Base-by-base conservation (phyloP, 176 grass and related monocot genomes). In the Carex parvula region DNA sequence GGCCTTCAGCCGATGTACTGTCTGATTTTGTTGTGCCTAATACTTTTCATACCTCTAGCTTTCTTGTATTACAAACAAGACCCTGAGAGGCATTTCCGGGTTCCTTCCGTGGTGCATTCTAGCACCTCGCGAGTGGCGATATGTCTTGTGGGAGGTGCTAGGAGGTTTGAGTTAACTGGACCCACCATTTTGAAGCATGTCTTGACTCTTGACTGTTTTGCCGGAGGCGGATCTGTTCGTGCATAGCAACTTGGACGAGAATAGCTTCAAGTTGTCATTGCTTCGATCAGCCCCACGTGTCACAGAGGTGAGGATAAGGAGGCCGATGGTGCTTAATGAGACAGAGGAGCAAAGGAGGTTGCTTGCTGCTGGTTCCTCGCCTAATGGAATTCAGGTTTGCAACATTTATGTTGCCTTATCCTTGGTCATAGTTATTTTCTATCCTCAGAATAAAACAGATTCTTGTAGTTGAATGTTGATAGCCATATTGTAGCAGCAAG, bases 111-210 rank as follows among this genome's bases (percentile, higher is more conserved):
- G 33, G 3, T 35, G 37, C 37, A 39, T 70, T 10, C 33, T 70
- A 8, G 33, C 14, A 41, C 2, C 14, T 41, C 66, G 7, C 32
- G 33, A 0, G 8, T 70, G 8, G 66, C 66, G 7, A 18, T 70
- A 41, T 70, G 32, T 70, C 33, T 70, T 6, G 66, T 97, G 3
- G 94, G 94, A 55, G 94, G 87, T 0, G 89, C 92, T 8, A 85
- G 94, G 61, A 86, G 94, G 85, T 97, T 97, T 75, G 94, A 97
- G 87, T 90, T 97, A 68, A 94, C 94, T 30, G 90, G 92, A 1
- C 90, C 92, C 3, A 92, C 94, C 80, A 91, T 97, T 84, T 79
- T 91, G 84, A 88, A 87, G 67, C 87, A 92, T 83, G 42, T 97
- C 14, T 68, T 97, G 85, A 79, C 44, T 97, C 14, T 68, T 97